These are phyloP conservation scores for Penicillium digitatum DNA, from an alignment of 2,329 filamentous ascomycete genomes.

Conservation along the genomic window DNA sequence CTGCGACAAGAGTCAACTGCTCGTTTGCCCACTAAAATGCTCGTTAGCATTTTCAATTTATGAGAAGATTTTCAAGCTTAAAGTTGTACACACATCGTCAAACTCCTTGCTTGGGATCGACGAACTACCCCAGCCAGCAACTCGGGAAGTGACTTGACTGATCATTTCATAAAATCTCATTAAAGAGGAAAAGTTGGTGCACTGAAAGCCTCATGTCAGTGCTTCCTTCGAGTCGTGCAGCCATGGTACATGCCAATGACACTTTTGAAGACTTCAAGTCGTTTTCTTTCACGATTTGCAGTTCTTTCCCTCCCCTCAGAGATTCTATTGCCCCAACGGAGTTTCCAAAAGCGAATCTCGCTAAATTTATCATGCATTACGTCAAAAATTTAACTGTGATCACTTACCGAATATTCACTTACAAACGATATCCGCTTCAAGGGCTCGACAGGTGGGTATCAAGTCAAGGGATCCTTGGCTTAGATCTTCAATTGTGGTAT, in stretches of 20 bases:
- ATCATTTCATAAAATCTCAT: background rate
- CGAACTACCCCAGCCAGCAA: background rate
- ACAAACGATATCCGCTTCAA: background rate
- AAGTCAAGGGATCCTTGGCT: background rate
- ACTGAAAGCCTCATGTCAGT: background rate
- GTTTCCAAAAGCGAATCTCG: background rate
- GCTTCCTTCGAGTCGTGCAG: background rate
- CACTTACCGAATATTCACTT: background rate
- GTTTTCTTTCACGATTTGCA: background rate
- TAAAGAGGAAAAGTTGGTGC: background rate
- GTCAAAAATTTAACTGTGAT: background rate
- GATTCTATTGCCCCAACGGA: background rate
- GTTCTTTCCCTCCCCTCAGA: background rate
- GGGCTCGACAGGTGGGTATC: background rate
- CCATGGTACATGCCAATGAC: background rate
- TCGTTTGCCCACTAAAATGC: background rate
- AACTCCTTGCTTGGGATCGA: background rate
- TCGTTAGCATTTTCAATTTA: background rate
- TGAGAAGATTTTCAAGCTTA: background rate
- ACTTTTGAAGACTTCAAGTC: background rate
- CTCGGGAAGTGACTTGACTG: background rate
- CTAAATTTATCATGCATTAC: background rate
- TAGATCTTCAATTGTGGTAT: background rate
- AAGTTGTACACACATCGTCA: background rate
- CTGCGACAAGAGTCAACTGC: background rate